Percentiles rank a stretch among this genome's conserved stretches.
Conservation (phyloP, 805 yeast species). For the Candida stauntonica region DNA sequence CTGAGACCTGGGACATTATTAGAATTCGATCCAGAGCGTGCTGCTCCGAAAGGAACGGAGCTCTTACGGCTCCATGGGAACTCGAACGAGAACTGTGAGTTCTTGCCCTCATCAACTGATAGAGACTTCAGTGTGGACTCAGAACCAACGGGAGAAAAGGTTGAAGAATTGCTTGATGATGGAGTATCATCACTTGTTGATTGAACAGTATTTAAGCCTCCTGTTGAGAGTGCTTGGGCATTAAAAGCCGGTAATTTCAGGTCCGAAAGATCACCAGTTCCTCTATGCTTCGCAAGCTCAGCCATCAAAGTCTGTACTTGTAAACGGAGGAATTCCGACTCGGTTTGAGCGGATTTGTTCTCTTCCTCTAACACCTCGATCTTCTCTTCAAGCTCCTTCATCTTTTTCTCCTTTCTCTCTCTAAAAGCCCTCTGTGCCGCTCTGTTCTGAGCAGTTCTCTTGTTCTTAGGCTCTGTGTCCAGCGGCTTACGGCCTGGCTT, state of each 20-base stretch:
- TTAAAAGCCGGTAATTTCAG: conserved; percentile 23
- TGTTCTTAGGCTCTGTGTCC: conserved; percentile 74
- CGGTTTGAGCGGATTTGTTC: conserved; percentile 62
- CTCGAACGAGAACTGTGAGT: conserved; percentile 41
- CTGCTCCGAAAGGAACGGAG: conserved; percentile 7
- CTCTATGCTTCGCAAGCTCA: conserved; percentile 63
- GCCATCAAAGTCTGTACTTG: conserved; percentile 72
- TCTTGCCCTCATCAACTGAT: conserved; percentile 3
- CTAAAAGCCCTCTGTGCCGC: conserved; percentile 98
- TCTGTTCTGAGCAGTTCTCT: conserved; percentile 93
- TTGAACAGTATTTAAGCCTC: background rate
- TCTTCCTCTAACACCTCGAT: conserved; percentile 70
- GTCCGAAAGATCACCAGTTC: conserved; percentile 27
- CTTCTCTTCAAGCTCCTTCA: conserved; percentile 80
- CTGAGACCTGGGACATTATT: conserved; percentile 23
- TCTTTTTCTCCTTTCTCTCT: conserved; percentile 84
- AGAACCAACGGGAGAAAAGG: conserved; percentile 17
- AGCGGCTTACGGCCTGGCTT: conserved; percentile 84
- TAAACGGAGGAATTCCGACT: conserved; percentile 65
- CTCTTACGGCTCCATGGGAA: conserved; percentile 46
- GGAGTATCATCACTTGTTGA: background rate
- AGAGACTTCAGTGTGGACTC: conserved; percentile 12
- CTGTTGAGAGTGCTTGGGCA: background rate
- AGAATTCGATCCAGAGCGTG: conserved; percentile 1
- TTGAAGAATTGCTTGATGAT: conserved; percentile 7